These are phyloP conservation scores for Inga laurina DNA, from an alignment of 306 rosid species.

Conservation along the genomic window DNA sequence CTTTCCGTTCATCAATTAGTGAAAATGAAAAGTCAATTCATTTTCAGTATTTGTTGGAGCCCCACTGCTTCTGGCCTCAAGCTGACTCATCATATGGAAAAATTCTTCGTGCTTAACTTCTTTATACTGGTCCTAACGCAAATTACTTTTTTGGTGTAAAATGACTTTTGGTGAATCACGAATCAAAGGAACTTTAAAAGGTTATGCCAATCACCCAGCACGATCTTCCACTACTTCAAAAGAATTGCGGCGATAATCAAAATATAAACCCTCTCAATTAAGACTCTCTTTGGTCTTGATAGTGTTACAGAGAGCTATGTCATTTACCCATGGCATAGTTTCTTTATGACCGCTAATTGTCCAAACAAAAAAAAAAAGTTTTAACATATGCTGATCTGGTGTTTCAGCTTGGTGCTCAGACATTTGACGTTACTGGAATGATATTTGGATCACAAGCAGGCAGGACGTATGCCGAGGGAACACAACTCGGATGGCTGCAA, in stretches of 20 bases:
- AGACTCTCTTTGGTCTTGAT: neutral
- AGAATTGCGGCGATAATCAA: neutral
- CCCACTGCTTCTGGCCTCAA: constrained; percentile 12
- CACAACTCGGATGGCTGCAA: constrained; percentile 81
- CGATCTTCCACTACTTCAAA: neutral
- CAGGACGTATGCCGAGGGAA: constrained; percentile 64
- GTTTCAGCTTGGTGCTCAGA: constrained; percentile 60
- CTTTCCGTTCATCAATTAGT: constrained; percentile 1
- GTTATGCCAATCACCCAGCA: neutral
- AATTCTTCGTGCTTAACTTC: neutral
- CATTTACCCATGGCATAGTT: neutral
- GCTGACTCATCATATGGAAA: neutral
- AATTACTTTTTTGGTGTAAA: neutral
- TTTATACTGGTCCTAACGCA: neutral
- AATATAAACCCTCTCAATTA: constrained; percentile 12
- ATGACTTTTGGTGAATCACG: neutral
- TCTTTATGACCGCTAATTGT: constrained; percentile 21
- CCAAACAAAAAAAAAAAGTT: neutral
- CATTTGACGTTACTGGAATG: constrained; percentile 71
- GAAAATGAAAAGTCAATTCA: neutral
- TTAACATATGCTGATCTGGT: constrained; percentile 36
- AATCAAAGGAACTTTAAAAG: neutral
- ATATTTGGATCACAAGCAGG: constrained; percentile 70
- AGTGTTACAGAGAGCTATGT: neutral
- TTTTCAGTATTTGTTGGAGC: neutral